Evolutionary conservation across 2,329 filamentous ascomycete species (phyloP), one percentile per base, ranked within the genome.

Genomic region (Dactylellina parvicollis): DNA sequence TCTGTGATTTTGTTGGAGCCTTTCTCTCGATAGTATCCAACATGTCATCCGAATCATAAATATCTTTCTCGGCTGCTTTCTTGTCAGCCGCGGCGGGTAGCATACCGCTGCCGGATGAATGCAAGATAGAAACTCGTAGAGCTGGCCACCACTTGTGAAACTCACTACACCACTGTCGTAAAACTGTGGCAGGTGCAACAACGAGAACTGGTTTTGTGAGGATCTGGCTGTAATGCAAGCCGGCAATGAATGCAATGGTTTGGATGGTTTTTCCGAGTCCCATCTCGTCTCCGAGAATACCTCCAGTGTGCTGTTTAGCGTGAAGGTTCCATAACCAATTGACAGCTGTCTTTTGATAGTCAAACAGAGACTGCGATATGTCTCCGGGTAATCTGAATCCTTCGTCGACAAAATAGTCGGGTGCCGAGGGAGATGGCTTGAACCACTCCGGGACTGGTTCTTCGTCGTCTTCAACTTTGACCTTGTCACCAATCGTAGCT

Each of bases 131-230:
- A 3, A 99, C 95, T 42, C 96, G 87, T 30, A 99, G 84, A n/a
- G 95, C 90, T n/a, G 95, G 95, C 96, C 96, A 99, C 96, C 96
- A 99, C 10, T 90, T 88, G 81, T 99, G 96, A 77, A 99, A 98
- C 79, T 99, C 95, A 75, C 96, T 96, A 10, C 97, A 95, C 95
- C 95, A 99, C 80, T 99, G 95, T 74, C 92, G 90, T 82, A 99
- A 89, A 22, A 99, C 90, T 0, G 95, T 99, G 2, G 94, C 94
- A 1, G 95, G 95, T 55, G 92, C 93, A 2, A 99, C 92, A 5
- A 99, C 87, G 71, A 99, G 92, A 44, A 96, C 88, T 0, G 95
- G 95, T 71, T 92, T 92, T 14, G 69, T 75, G 20, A 98, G 86
- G 78, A 89, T 91, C 76, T 90, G 91, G 81, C 92, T 98, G 81